Percentiles rank a stretch among this genome's conserved stretches.
phyloP scores from a whole-genome alignment of 2,329 filamentous ascomycete species.

The Fusarium equiseti region DNA sequence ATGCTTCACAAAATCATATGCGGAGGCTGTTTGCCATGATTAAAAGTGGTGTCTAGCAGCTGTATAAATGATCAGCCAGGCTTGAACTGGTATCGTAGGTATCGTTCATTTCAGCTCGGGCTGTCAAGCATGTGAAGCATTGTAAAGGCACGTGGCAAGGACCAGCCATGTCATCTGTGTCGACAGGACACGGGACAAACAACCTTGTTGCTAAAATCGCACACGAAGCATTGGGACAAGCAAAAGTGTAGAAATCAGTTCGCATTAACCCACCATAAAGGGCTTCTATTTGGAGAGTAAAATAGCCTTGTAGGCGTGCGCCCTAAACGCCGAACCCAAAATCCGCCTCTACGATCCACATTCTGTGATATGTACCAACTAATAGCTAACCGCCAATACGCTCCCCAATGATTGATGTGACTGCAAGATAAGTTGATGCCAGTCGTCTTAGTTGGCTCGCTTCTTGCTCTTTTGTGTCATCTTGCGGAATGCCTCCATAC shows the following conservation, averaged over 20 bases:
- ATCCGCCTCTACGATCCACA: slow-evolving; percentile 31
- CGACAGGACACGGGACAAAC: background rate
- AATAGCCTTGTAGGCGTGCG: slow-evolving; percentile 34
- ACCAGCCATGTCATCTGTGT: slow-evolving; percentile 22
- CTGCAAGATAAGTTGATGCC: background rate
- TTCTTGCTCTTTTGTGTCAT: slow-evolving; percentile 75
- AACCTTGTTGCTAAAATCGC: background rate
- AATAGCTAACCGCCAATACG: slow-evolving; percentile 37
- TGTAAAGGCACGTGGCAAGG: slow-evolving; percentile 17
- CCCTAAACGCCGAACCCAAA: slow-evolving; percentile 42
- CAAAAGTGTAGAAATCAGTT: background rate
- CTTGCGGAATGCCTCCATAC: slow-evolving; percentile 73
- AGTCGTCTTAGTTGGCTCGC: slow-evolving; percentile 42
- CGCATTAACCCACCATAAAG: slow-evolving; percentile 12
- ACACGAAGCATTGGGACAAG: background rate
- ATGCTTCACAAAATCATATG: background rate
- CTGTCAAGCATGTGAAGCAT: background rate
- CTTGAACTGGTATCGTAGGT: background rate
- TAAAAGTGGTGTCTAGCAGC: background rate
- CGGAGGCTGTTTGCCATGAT: background rate
- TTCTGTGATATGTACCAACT: slow-evolving; percentile 35
- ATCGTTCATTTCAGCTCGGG: background rate
- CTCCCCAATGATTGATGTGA: slow-evolving; percentile 7
- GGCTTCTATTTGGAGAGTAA: slow-evolving; percentile 23
- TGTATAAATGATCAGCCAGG: background rate